Percentiles rank a stretch among this genome's conserved stretches.
Evolutionary conservation across 305 asterid species (phyloP).

Genomic region (Fraxinus velutina): DNA sequence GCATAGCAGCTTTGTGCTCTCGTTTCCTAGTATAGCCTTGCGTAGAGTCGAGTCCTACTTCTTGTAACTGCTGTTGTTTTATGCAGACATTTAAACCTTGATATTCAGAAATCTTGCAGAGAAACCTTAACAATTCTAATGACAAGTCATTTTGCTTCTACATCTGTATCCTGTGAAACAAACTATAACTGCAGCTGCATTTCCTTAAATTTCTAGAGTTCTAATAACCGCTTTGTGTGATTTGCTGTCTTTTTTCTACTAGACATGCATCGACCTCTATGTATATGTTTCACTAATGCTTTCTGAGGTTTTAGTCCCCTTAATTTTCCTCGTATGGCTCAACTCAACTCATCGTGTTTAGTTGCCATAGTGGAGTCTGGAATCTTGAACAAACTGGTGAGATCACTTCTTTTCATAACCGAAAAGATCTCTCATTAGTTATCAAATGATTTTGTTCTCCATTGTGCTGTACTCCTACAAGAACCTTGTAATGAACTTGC

Average conservation of each 20-base stretch:
- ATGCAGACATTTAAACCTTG: background rate
- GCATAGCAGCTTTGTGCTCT: conserved; percentile 12
- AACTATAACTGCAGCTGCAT: background rate
- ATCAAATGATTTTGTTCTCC: background rate
- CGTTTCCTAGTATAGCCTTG: conserved; percentile 17
- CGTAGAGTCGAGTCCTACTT: conserved; percentile 27
- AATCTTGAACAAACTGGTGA: background rate
- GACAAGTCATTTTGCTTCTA: background rate
- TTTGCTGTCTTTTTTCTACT: background rate
- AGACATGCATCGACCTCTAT: background rate
- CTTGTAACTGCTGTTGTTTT: conserved; percentile 34
- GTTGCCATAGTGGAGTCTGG: background rate
- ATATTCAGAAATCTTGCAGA: background rate
- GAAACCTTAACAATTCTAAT: background rate
- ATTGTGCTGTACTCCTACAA: background rate
- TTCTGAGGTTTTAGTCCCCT: background rate
- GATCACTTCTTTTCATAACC: background rate
- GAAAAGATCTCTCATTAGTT: background rate
- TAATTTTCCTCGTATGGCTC: background rate
- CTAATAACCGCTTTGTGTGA: background rate
- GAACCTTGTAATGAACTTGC: background rate
- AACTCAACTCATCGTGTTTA: background rate
- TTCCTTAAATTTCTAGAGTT: background rate
- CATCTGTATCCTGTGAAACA: background rate
- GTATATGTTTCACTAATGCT: background rate